Percentiles rank a stretch among this genome's conserved stretches.
phyloP scores from a whole-genome alignment of 2,329 filamentous ascomycete species.

The Cryphonectria nitschkei region DNA sequence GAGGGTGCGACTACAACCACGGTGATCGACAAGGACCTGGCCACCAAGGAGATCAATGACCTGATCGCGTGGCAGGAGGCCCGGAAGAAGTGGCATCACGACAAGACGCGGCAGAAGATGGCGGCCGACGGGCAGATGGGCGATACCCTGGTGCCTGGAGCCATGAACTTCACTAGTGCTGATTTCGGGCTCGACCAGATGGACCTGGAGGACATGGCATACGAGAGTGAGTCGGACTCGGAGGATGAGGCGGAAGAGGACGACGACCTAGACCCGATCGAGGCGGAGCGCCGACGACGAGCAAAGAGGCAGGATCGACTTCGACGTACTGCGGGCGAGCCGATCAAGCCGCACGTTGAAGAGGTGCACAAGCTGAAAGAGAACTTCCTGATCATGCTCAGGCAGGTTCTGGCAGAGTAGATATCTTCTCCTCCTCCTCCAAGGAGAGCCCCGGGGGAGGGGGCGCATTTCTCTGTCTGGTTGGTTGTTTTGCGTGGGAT shows the following conservation, averaged over 20 bases:
- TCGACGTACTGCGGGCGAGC: constrained; percentile 80
- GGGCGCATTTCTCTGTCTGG: neutral
- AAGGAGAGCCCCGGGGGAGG: neutral
- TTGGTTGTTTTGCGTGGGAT: neutral
- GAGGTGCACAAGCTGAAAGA: constrained; percentile 82
- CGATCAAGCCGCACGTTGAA: constrained; percentile 74
- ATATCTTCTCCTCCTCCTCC: neutral
- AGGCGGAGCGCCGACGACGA: constrained; percentile 79
- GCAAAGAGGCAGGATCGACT: constrained; percentile 79
- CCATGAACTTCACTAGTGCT: constrained; percentile 69
- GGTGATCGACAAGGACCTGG: constrained; percentile 70
- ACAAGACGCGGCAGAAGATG: constrained; percentile 99
- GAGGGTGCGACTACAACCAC: constrained; percentile 73
- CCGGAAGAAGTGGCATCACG: constrained; percentile 95
- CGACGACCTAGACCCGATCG: constrained; percentile 84
- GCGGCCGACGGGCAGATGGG: constrained; percentile 71
- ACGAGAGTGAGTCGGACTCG: constrained; percentile 66
- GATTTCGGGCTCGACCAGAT: constrained; percentile 91
- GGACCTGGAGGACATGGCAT: constrained; percentile 84
- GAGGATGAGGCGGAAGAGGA: constrained; percentile 72
- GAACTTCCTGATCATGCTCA: constrained; percentile 80
- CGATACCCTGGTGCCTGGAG: constrained; percentile 55
- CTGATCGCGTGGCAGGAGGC: constrained; percentile 94
- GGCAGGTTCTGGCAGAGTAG: constrained; percentile 78
- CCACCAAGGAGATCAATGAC: constrained; percentile 78